Evolutionary conservation across 2,329 filamentous ascomycete species (phyloP).

Genomic region (Cladophialophora psammophila): DNA sequence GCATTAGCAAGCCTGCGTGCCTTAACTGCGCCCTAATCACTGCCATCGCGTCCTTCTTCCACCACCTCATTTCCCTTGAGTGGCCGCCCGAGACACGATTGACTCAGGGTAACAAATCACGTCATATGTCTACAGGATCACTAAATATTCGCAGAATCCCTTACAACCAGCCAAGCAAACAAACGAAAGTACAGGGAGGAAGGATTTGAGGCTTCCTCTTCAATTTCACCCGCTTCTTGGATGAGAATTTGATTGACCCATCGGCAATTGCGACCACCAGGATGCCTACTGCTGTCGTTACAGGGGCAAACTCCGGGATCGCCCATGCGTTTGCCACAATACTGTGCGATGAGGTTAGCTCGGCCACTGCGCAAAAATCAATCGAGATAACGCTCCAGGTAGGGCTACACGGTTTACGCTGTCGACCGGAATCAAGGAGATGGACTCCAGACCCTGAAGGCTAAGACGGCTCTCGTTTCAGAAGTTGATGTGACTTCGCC

Average conservation of each 20-base stretch:
- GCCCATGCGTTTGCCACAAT: constrained; percentile 47
- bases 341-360: constrained; percentile 39
- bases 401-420: constrained; percentile 41
- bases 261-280: neutral
- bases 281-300: constrained; percentile 52
- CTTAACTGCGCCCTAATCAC: too few species aligned
- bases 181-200: neutral
- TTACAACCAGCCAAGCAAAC: neutral
- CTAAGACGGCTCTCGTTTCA: constrained; percentile 31
- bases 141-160: neutral
- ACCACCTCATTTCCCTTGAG: neutral
- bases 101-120: neutral
- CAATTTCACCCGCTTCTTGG: neutral
- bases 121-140: neutral
- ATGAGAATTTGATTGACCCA: neutral
- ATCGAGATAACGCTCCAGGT: constrained; percentile 28
- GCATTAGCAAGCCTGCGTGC: neutral
- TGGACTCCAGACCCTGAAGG: constrained; percentile 31
- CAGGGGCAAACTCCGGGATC: constrained; percentile 53
- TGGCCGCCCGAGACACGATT: neutral
- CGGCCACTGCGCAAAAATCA: neutral
- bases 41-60: too few species aligned
- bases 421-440: constrained; percentile 34
- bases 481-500: constrained; percentile 38
- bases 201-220: neutral